Evolutionary conservation across 768 basidiomycete genomes (phyloP).

Genomic region (Leccinellum luteum): DNA sequence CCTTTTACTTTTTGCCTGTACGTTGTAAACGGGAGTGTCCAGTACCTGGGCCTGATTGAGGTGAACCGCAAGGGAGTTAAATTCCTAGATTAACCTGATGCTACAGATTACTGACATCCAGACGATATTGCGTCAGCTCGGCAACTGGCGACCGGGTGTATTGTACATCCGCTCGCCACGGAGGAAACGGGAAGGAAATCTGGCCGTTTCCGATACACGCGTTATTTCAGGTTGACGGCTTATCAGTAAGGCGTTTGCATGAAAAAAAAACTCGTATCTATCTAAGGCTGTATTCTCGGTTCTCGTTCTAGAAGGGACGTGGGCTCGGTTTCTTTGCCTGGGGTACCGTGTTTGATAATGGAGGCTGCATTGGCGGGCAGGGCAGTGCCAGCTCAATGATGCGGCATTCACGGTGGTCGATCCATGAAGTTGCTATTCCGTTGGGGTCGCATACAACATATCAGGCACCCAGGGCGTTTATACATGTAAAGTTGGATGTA

Average conservation of each 20-base stretch:
- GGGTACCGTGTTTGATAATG: background rate
- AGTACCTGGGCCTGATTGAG: background rate
- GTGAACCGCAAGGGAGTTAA: background rate
- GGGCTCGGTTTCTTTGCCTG: background rate
- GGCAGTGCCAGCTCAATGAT: too few species aligned
- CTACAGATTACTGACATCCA: background rate
- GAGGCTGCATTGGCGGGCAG: background rate
- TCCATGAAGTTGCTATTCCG: background rate
- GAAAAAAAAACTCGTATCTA: background rate
- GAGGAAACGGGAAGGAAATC: background rate
- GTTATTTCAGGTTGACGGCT: constrained; percentile 2
- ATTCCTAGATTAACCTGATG: background rate
- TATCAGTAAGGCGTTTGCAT: background rate
- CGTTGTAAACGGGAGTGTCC: background rate
- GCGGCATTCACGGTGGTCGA: background rate
- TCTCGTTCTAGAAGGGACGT: constrained; percentile 1
- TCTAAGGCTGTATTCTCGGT: background rate
- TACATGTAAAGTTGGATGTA: background rate
- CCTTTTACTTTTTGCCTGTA: background rate
- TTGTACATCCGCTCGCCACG: constrained; percentile 3
- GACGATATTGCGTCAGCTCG: background rate
- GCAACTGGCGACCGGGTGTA: background rate
- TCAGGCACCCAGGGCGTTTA: background rate
- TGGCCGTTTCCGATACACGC: background rate
- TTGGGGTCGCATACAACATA: background rate